Evolutionary conservation across 2,329 filamentous ascomycete genomes (phyloP).

Genomic region (Colletotrichum tamarilloi): DNA sequence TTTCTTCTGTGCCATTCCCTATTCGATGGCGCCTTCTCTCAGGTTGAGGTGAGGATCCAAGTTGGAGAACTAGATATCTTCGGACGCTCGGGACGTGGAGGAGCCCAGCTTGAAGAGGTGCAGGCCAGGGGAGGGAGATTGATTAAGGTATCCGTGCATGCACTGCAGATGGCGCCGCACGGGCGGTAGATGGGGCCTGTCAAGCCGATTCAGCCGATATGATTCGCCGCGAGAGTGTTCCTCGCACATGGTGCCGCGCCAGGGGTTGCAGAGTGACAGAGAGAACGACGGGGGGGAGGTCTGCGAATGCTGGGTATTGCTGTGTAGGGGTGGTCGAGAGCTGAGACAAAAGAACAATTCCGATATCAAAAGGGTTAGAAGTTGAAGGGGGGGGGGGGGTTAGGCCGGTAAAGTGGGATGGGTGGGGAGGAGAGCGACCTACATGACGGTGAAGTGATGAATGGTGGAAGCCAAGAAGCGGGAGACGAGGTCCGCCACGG

Average conservation of each 20-base stretch:
- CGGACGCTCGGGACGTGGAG: constrained; percentile 3
- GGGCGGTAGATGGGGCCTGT: constrained; percentile 22
- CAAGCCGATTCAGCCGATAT: constrained; percentile 9
- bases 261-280: constrained; percentile 28
- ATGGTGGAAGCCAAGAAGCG: neutral
- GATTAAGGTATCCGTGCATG: constrained; percentile 5
- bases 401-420: neutral
- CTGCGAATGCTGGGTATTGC: neutral
- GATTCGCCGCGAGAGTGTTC: constrained; percentile 8
- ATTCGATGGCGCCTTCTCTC: neutral
- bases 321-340: neutral
- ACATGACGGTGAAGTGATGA: neutral
- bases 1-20: neutral
- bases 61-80: neutral
- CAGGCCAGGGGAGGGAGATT: neutral
- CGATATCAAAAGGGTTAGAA: constrained; percentile 5
- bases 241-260: constrained; percentile 13
- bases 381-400: neutral
- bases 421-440: neutral
- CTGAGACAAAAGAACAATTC: constrained; percentile 9
- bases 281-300: constrained; percentile 4
- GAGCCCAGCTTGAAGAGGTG: neutral
- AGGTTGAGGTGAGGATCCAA: neutral
- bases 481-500: neutral
- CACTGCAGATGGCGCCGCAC: constrained; percentile 23